These are phyloP conservation scores for Hemileia vastatrix DNA, from an alignment of 1,284 basidiomycete genomes.

Conservation along the genomic window DNA sequence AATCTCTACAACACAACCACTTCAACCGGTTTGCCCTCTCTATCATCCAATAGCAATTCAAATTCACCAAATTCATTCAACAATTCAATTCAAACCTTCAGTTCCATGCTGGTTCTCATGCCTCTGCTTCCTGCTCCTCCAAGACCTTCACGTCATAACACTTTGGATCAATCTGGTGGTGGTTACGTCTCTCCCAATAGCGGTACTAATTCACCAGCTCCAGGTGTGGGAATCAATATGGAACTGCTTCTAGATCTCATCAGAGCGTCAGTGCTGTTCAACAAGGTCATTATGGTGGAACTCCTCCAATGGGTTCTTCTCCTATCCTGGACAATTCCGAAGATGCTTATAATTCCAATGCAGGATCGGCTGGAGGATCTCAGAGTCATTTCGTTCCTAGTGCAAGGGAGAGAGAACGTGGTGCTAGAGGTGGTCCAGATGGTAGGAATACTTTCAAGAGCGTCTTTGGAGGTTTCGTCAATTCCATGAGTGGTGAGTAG, in stretches of 20 bases:
- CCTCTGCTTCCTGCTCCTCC: slow-evolving; percentile 18
- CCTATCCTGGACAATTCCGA: slow-evolving; percentile 8
- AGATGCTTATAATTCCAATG: neutral
- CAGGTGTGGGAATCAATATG: neutral
- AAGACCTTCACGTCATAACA: slow-evolving; percentile 9
- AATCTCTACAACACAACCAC: no score
- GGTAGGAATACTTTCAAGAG: slow-evolving; percentile 37
- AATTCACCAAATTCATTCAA: neutral
- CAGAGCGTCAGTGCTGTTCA: neutral
- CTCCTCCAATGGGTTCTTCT: slow-evolving; percentile 10
- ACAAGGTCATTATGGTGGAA: neutral
- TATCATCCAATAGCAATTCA: neutral
- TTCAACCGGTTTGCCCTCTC: no score
- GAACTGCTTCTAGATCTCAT: neutral
- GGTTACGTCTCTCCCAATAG: neutral
- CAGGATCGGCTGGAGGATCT: neutral
- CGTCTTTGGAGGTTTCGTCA: slow-evolving; percentile 45
- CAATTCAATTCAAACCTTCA: slow-evolving; percentile 23
- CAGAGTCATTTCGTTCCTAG: slow-evolving; percentile 30
- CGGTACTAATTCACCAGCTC: neutral
- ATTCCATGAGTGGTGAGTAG: slow-evolving; percentile 40
- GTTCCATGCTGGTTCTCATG: slow-evolving; percentile 25
- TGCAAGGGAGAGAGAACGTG: neutral
- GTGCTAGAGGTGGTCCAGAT: neutral
- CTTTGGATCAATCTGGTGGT: neutral